Conservation (phyloP, 1,284 basidiomycete species). For the Cutaneotrichosporon sp. region DNA sequence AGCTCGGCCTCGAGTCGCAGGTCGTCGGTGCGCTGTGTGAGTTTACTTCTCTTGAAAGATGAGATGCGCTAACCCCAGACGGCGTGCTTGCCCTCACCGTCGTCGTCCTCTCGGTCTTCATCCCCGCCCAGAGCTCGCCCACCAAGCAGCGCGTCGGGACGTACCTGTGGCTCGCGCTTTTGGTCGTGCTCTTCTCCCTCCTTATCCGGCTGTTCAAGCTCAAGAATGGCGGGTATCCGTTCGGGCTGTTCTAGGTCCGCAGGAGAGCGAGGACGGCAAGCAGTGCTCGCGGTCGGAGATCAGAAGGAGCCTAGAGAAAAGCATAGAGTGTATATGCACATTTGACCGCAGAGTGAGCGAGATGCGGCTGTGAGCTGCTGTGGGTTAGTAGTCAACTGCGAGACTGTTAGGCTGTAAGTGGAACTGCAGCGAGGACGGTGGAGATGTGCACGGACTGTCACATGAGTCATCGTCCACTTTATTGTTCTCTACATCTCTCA, state of each 20-base stretch:
- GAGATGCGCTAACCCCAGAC: constrained; percentile 58
- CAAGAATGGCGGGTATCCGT: constrained; percentile 68
- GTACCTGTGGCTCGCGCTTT: constrained; percentile 82
- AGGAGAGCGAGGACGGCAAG: neutral
- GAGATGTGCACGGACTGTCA: no score
- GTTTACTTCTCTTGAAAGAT: constrained; percentile 45
- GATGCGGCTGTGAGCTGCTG: no score
- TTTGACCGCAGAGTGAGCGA: neutral
- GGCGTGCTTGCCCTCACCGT: constrained; percentile 76
- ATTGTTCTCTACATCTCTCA: no score
- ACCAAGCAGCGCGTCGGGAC: constrained; percentile 77
- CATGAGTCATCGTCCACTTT: no score
- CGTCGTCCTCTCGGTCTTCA: constrained; percentile 75
- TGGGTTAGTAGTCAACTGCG: no score
- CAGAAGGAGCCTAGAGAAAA: neutral
- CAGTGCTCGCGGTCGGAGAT: neutral
- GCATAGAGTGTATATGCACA: constrained; percentile 3
- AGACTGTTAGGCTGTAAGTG: no score
- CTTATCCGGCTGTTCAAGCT: constrained; percentile 84
- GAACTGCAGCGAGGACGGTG: no score
- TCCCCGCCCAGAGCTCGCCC: constrained; percentile 75
- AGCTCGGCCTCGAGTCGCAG: constrained; percentile 89
- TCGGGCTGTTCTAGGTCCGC: constrained; percentile 23
- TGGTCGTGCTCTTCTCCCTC: constrained; percentile 82
- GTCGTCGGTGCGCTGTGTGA: constrained; percentile 82